Conservation (phyloP, 352 stramenopile species). For the Thraustotheca clavata region DNA sequence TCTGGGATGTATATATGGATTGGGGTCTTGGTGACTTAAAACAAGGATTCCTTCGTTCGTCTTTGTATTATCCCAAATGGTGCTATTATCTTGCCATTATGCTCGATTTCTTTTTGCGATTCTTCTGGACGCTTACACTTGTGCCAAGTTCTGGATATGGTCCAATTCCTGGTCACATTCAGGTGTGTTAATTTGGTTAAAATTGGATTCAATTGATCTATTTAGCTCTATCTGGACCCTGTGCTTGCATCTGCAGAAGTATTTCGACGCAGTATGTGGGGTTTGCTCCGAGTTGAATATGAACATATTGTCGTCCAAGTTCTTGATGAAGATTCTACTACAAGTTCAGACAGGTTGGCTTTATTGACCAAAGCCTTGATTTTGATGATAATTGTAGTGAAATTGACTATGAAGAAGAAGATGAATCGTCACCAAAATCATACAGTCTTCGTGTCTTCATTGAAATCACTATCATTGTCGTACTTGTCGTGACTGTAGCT, state of each 20-base stretch:
- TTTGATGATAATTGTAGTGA: background rate
- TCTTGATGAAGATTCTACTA: background rate
- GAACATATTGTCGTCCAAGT: slow-evolving; percentile 34
- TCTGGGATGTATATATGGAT: slow-evolving; percentile 83
- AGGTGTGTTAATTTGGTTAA: background rate
- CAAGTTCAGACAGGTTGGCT: background rate
- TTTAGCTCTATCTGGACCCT: slow-evolving; percentile 57
- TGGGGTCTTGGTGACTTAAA: slow-evolving; percentile 70
- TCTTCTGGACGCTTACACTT: slow-evolving; percentile 74
- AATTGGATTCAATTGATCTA: background rate
- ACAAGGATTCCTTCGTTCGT: slow-evolving; percentile 57
- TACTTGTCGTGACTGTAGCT: slow-evolving; percentile 5
- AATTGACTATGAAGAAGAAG: slow-evolving; percentile 4
- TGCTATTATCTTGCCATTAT: slow-evolving; percentile 72
- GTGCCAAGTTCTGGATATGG: slow-evolving; percentile 50
- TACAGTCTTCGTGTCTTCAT: slow-evolving; percentile 12
- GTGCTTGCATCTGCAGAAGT: slow-evolving; percentile 82
- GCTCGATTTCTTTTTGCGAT: slow-evolving; percentile 67
- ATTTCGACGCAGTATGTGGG: slow-evolving; percentile 82
- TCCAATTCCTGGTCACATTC: slow-evolving; percentile 30
- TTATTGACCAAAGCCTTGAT: background rate
- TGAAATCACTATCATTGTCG: slow-evolving; percentile 13
- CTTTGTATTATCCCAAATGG: slow-evolving; percentile 75
- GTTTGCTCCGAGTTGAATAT: slow-evolving; percentile 79
- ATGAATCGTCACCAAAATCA: background rate